Evolutionary conservation across 2,329 filamentous ascomycete species (phyloP).

Genomic region (Aaosphaeria pasadenensis): DNA sequence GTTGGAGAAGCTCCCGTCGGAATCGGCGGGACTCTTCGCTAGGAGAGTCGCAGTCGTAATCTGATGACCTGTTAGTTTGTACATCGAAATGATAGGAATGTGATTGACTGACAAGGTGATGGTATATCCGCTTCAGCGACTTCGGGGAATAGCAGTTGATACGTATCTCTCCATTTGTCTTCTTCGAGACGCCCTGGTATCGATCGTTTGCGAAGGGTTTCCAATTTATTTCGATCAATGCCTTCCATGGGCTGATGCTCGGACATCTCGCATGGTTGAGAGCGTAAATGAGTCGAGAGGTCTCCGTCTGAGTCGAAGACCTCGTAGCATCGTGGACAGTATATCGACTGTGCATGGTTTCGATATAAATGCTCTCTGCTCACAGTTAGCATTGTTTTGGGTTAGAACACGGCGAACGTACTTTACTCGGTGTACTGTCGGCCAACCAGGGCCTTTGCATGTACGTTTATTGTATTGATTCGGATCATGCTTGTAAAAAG

Average conservation of each 20-base stretch:
- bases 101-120: slow-evolving; percentile 28
- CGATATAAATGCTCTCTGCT: slow-evolving; percentile 38
- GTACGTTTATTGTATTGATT: slow-evolving; percentile 33
- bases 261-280: slow-evolving; percentile 17
- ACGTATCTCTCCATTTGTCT: slow-evolving; percentile 41
- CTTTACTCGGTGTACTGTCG: slow-evolving; percentile 41
- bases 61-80: slow-evolving; percentile 11
- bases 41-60: slow-evolving; percentile 31
- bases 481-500: slow-evolving; percentile 42
- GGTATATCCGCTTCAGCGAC: slow-evolving; percentile 26
- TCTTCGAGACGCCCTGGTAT: slow-evolving; percentile 27
- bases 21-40: slow-evolving; percentile 25
- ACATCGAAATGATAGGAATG: slow-evolving; percentile 1
- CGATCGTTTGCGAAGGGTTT: slow-evolving; percentile 34
- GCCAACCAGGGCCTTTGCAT: slow-evolving; percentile 39
- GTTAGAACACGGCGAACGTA: slow-evolving; percentile 4
- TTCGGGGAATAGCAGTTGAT: slow-evolving; percentile 36
- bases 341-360: slow-evolving; percentile 36
- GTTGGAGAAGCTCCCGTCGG: slow-evolving; percentile 31
- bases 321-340: slow-evolving; percentile 38
- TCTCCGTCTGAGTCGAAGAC: slow-evolving; percentile 33
- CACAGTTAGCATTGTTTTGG: neutral
- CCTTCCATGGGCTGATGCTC: slow-evolving; percentile 31
- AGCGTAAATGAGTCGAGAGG: slow-evolving; percentile 31
- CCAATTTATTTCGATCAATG: slow-evolving; percentile 37